Conservation (phyloP, 2,329 filamentous ascomycete genomes). For the Penicillium occitanis region DNA sequence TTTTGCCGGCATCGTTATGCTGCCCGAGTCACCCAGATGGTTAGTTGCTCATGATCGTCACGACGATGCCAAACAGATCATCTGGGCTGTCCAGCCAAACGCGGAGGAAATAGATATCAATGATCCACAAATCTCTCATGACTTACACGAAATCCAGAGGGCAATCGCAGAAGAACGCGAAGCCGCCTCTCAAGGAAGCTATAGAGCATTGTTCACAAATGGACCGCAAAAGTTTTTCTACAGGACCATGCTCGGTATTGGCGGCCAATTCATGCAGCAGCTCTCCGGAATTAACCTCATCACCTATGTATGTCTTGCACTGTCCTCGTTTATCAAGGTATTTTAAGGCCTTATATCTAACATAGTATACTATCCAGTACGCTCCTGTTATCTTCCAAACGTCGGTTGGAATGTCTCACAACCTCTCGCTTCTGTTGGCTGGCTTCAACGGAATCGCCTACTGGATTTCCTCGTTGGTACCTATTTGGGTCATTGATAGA, state of each 20-base stretch:
- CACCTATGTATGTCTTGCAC: conserved; percentile 7
- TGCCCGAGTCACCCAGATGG: conserved; percentile 30
- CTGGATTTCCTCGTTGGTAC: conserved; percentile 17
- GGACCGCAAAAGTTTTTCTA: conserved; percentile 11
- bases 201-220: conserved; percentile 10
- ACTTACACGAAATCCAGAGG: conserved; percentile 5
- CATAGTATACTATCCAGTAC: not conserved
- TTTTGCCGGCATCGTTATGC: conserved; percentile 10
- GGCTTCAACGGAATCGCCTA: conserved; percentile 13
- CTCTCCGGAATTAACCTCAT: conserved; percentile 22
- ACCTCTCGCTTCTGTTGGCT: conserved; percentile 14
- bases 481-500: conserved; percentile 25
- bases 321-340: not conserved
- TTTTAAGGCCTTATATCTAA: not conserved
- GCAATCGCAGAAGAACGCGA: conserved; percentile 6
- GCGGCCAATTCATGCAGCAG: conserved; percentile 12
- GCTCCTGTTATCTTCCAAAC: conserved; percentile 22
- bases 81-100: conserved; percentile 10
- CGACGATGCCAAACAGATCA: conserved; percentile 21
- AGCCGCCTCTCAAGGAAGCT: not conserved
- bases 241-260: not conserved
- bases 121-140: not conserved
- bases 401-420: conserved; percentile 22
- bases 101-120: conserved; percentile 4
- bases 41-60: conserved; percentile 24